Conservation (phyloP, 2,329 filamentous ascomycete species). For the Metarhizium robertsii region DNA sequence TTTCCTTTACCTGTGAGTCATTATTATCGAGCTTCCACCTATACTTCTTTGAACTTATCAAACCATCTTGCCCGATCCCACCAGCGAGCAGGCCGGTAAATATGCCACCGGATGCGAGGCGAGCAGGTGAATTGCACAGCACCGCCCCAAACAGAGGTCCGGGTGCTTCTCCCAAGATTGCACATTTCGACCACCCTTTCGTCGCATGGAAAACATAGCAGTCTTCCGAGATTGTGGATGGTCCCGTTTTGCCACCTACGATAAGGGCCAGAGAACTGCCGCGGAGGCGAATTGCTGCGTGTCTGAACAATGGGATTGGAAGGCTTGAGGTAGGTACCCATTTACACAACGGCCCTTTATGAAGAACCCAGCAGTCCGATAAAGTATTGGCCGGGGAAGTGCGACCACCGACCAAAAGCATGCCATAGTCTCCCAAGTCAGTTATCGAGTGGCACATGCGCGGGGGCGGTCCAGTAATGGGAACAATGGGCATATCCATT, state of each 20-base stretch:
- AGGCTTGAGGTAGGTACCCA: slow-evolving; percentile 61
- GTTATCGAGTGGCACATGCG: slow-evolving; percentile 73
- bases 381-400: slow-evolving; percentile 63
- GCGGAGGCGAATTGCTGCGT: slow-evolving; percentile 49
- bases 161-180: slow-evolving; percentile 21
- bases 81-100: slow-evolving; percentile 59
- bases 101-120: slow-evolving; percentile 14
- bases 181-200: slow-evolving; percentile 38
- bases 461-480: slow-evolving; percentile 19
- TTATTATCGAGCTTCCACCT: slow-evolving; percentile 39
- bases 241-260: slow-evolving; percentile 50
- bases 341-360: slow-evolving; percentile 31
- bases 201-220: slow-evolving; percentile 43
- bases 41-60: slow-evolving; percentile 53
- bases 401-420: slow-evolving; percentile 67
- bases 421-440: slow-evolving; percentile 45
- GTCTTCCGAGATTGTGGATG: slow-evolving; percentile 36
- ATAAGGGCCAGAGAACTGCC: slow-evolving; percentile 44
- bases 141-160: slow-evolving; percentile 35
- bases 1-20: neutral
- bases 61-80: slow-evolving; percentile 58
- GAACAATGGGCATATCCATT: slow-evolving; percentile 15
- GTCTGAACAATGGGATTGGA: slow-evolving; percentile 66
- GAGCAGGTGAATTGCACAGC: slow-evolving; percentile 20
- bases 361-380: slow-evolving; percentile 67